Evolutionary conservation across 1,139 yeast genomes (phyloP), one percentile per base, ranked within the genome.

Genomic region (Saccharomyces hybrid): DNA sequence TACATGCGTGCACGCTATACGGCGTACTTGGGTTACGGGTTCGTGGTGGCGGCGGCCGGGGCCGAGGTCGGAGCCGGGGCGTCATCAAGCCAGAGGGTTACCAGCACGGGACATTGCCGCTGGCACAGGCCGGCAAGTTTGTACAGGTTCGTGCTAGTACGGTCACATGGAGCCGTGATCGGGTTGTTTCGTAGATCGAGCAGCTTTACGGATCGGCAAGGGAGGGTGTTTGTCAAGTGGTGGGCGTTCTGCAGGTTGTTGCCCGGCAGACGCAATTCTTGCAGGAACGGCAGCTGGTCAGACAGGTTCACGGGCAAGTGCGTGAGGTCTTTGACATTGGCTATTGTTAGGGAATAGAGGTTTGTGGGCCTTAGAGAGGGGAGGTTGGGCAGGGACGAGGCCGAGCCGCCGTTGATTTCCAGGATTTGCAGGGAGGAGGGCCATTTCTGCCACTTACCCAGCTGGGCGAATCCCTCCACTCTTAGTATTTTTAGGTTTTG

Each of bases 181-280:
- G 51, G 48, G 42, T 50, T 54, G 13, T 46, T 34, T 29, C 44
- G 25, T 5, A 54, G 16, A 11, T 48, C 47, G 16, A 54, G 44
- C 7, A 26, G 5, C n/a, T 29, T 31, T 16, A 54, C 16, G 3
- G 26, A 50, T 29, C 13, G 26, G 8, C 46, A 38, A 7, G 54
- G 53, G 26, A 54, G 32, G 1, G 42, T 28, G 29, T 28, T 32
- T 27, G 53, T 50, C 26, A 54, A n/a, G n/a, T 38, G 23, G 3
- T 49, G 47, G 4, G 50, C n/a, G 31, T 48, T 52, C 16, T 27
- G 47, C 4, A 52, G 47, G 11, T 27, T 25, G 38, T 50, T 50
- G 4, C 48, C 42, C 9, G 41, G 16, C 28, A 54, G 28, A n/a
- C 46, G 48, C 14, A 54, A 8, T 23, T 28, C 28, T 38, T 48